Evolutionary conservation across 345 rosid species (phyloP).

Genomic region (Anastatica hierochuntica): DNA sequence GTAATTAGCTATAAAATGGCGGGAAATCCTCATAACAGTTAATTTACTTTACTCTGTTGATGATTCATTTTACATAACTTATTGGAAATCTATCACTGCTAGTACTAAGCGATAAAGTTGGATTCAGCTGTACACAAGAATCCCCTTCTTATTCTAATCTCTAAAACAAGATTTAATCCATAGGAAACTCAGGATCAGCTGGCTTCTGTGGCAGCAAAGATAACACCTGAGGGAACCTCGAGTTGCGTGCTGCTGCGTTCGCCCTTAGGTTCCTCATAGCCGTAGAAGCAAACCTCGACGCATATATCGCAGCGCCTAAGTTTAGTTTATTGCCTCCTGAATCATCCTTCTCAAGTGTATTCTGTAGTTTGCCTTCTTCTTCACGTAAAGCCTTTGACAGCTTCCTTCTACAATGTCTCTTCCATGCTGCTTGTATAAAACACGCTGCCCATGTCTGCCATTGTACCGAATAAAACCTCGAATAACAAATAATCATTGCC

Average conservation of each 20-base stretch:
- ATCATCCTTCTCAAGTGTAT: conserved; percentile 25
- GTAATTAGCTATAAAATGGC: too few relatives aligned
- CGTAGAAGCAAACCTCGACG: conserved; percentile 50
- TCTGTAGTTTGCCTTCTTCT: conserved; percentile 29
- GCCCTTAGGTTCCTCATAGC: conserved; percentile 35
- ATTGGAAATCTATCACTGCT: too few relatives aligned
- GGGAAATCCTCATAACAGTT: too few relatives aligned
- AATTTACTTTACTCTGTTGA: too few relatives aligned
- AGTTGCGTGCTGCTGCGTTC: conserved; percentile 8
- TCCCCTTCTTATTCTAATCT: too few relatives aligned
- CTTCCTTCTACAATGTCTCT: conserved; percentile 25
- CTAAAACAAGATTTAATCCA: background rate
- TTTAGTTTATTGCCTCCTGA: conserved; percentile 22
- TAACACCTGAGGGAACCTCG: conserved; percentile 30
- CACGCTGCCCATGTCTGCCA: conserved; percentile 32
- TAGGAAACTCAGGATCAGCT: background rate
- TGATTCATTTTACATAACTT: too few relatives aligned
- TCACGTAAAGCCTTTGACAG: conserved; percentile 23
- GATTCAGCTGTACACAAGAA: too few relatives aligned
- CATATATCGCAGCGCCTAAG: conserved; percentile 45
- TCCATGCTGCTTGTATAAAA: conserved; percentile 37
- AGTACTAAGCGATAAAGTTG: too few relatives aligned
- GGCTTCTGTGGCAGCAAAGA: conserved; percentile 13
- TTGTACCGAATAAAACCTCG: conserved; percentile 30
- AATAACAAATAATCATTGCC: background rate